Conservation (phyloP, 352 stramenopile species). For the Pythium oligandrum region DNA sequence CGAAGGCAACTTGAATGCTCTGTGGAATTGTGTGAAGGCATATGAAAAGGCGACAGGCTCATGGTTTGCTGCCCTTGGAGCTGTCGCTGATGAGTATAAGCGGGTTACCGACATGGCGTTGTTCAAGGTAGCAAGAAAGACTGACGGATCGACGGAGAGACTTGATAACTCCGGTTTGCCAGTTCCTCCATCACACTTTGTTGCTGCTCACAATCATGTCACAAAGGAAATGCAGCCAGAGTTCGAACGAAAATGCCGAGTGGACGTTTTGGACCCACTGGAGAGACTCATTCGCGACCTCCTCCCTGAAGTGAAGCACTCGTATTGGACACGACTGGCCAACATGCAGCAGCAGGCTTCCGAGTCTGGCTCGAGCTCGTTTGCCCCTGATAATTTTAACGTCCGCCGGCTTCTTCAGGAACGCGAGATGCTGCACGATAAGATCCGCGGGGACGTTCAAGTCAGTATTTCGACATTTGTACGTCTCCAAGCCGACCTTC, state of each 20-base stretch:
- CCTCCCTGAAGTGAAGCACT: conserved; percentile 69
- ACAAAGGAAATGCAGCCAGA: conserved; percentile 28
- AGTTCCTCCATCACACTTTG: conserved; percentile 22
- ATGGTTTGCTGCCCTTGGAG: conserved; percentile 47
- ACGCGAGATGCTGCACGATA: conserved; percentile 36
- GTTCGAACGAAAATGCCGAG: conserved; percentile 41
- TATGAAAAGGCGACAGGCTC: conserved; percentile 58
- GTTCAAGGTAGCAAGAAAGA: conserved; percentile 20
- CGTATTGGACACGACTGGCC: conserved; percentile 62
- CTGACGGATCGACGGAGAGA: conserved; percentile 10
- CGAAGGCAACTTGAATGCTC: conserved; percentile 61
- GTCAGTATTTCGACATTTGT: conserved; percentile 48
- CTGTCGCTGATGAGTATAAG: conserved; percentile 64
- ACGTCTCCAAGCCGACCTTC: conserved; percentile 38
- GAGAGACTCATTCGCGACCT: conserved; percentile 38
- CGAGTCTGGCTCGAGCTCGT: not conserved
- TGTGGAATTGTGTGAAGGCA: conserved; percentile 69
- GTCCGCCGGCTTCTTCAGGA: conserved; percentile 47
- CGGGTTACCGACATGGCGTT: conserved; percentile 51
- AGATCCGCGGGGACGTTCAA: conserved; percentile 41
- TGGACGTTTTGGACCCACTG: conserved; percentile 38
- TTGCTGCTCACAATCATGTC: conserved; percentile 24
- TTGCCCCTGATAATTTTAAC: conserved; percentile 17
- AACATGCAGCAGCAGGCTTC: conserved; percentile 13
- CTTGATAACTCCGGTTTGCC: conserved; percentile 3